A percentile compares a stretch with the other conserved stretches of the same genome.
Evolutionary conservation across 169 alveolate genomes (phyloP).

Genomic region (Plasmodium cynomolgi): DNA sequence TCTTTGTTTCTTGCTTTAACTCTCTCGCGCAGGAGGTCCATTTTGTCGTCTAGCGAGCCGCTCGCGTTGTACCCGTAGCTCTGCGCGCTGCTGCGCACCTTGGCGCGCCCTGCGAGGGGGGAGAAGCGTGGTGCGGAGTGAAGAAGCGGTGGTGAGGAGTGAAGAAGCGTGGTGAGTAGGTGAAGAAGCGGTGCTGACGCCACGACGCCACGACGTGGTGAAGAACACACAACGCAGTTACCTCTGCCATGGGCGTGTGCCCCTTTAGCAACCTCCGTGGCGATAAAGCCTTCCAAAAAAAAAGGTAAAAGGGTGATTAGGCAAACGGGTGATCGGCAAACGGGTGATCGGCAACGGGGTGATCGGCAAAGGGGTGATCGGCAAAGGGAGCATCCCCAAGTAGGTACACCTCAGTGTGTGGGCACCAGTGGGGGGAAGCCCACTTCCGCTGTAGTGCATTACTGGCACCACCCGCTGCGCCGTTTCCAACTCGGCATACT

Average conservation of each 20-base stretch:
- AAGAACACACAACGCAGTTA: background rate
- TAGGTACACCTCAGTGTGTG: background rate
- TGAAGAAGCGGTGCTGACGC: background rate
- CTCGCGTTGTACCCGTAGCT: slow-evolving; percentile 44
- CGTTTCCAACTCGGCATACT: too few species aligned
- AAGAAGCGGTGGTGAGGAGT: too few species aligned
- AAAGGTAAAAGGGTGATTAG: background rate
- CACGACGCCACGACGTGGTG: background rate
- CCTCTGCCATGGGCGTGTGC: background rate
- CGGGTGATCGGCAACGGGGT: too few species aligned
- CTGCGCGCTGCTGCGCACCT: background rate
- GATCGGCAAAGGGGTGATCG: too few species aligned
- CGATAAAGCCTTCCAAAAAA: background rate
- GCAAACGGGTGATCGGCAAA: too few species aligned
- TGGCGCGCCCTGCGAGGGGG: slow-evolving; percentile 19
- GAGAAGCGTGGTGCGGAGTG: background rate
- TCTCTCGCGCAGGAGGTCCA: slow-evolving; percentile 23
- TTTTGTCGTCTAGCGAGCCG: slow-evolving; percentile 20
- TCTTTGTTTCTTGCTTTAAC: slow-evolving; percentile 27
- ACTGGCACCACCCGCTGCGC: too few species aligned
- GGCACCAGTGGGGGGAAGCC: background rate
- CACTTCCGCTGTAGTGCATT: too few species aligned
- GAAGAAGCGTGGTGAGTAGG: background rate
- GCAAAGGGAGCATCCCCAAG: background rate
- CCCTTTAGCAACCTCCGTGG: background rate